These are phyloP conservation scores for Kluyveromyces dobzhanskii DNA, from an alignment of 805 yeast genomes.

Conservation along the genomic window DNA sequence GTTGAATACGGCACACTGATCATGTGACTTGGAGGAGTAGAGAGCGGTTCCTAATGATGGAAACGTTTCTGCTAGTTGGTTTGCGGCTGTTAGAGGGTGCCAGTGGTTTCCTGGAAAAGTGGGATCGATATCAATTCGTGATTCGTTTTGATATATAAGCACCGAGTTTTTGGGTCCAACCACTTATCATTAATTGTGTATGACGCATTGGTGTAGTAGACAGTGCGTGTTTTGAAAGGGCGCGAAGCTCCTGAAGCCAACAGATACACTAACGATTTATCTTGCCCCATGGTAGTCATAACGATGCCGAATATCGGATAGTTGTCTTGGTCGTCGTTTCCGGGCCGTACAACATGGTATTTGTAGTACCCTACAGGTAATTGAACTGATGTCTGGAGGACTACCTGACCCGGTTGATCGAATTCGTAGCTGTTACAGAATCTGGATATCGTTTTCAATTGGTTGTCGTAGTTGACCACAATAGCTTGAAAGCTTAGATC, in stretches of 20 bases:
- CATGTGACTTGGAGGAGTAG: no score
- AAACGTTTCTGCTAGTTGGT: no score
- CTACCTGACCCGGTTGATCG: neutral
- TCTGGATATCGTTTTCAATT: neutral
- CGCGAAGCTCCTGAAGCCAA: neutral
- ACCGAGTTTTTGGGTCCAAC: neutral
- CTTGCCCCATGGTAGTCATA: neutral
- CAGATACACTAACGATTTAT: neutral
- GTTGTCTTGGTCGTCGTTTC: neutral
- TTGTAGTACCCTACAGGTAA: slow-evolving; percentile 1
- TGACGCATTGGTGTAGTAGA: neutral
- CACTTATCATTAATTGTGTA: neutral
- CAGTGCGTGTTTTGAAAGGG: neutral
- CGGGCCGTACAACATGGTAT: slow-evolving; percentile 1
- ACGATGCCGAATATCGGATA: neutral
- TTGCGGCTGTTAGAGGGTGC: no score
- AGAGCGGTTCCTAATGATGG: no score
- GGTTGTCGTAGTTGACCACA: neutral
- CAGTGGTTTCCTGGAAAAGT: neutral
- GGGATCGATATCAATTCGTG: neutral
- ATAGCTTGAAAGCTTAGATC: neutral
- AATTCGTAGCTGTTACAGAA: neutral
- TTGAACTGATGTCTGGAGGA: neutral
- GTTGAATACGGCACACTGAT: no score
- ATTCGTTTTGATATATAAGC: neutral